phyloP scores from a whole-genome alignment of 192 early-diverging fungal species.

The Geranomyces michiganensis region DNA sequence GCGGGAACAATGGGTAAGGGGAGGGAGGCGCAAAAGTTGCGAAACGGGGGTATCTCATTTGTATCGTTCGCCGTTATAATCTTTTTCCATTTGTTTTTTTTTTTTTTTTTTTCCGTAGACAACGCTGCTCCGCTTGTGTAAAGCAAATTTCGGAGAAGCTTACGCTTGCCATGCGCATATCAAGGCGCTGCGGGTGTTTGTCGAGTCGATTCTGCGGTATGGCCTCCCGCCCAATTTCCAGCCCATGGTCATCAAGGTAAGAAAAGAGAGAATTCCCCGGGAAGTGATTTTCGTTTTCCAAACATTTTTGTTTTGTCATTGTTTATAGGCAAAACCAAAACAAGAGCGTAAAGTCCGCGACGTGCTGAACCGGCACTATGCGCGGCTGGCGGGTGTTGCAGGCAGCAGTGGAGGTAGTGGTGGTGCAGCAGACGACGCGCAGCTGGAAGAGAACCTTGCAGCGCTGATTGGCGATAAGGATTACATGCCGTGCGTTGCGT shows the following conservation, averaged over 20 bases:
- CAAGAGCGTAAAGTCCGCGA: slow-evolving; percentile 81
- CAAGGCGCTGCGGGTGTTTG: slow-evolving; percentile 92
- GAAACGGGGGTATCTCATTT: neutral
- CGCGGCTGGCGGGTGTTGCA: slow-evolving; percentile 77
- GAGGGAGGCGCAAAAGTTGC: no score
- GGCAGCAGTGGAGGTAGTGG: slow-evolving; percentile 29
- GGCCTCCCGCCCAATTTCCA: slow-evolving; percentile 96
- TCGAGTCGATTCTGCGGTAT: slow-evolving; percentile 96
- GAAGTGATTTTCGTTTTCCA: no score
- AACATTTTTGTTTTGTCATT: no score
- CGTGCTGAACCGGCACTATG: slow-evolving; percentile 76
- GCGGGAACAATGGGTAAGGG: slow-evolving; percentile 71
- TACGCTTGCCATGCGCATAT: slow-evolving; percentile 92
- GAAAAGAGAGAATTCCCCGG: no score
- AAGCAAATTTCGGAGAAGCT: slow-evolving; percentile 93
- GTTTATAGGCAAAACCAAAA: slow-evolving; percentile 79
- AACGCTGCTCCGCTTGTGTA: slow-evolving; percentile 80
- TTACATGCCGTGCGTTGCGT: slow-evolving; percentile 89
- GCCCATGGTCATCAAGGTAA: slow-evolving; percentile 69
- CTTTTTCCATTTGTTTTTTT: neutral
- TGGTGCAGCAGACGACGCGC: slow-evolving; percentile 59
- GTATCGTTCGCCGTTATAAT: neutral
- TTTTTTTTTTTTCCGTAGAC: slow-evolving; percentile 43
- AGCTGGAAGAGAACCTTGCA: slow-evolving; percentile 82
- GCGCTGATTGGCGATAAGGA: slow-evolving; percentile 80